A percentile compares a stretch with the other conserved stretches of the same genome.
Evolutionary conservation across 148 eudicot genomes (phyloP).

Genomic region (Simmondsia chinensis): DNA sequence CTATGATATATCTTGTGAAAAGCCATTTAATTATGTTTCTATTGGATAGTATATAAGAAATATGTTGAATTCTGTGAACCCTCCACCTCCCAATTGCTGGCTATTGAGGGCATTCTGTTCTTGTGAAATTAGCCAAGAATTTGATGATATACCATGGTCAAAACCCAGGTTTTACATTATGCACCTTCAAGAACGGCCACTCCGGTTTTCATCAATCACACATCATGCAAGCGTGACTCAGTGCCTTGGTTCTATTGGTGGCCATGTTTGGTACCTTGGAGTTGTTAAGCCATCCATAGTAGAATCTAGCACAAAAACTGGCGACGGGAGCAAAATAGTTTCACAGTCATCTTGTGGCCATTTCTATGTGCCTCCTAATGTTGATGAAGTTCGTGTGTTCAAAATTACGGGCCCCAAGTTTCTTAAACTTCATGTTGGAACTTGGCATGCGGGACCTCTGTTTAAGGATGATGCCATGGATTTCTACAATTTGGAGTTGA

Average conservation of each 20-base stretch:
- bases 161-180: constrained; percentile 75
- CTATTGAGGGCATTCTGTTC: too few species aligned
- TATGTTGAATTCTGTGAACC: too few species aligned
- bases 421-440: constrained; percentile 69
- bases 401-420: constrained; percentile 65
- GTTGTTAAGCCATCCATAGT: constrained; percentile 75
- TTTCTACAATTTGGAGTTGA: constrained; percentile 86
- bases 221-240: constrained; percentile 93
- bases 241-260: constrained; percentile 82
- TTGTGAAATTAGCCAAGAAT: too few species aligned
- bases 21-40: too few species aligned
- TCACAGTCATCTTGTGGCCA: constrained; percentile 60
- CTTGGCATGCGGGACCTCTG: constrained; percentile 98
- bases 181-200: constrained; percentile 52
- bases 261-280: constrained; percentile 81
- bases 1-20: too few species aligned
- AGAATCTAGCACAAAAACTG: constrained; percentile 27
- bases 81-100: too few species aligned
- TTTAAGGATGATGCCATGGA: constrained; percentile 49
- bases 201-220: constrained; percentile 61
- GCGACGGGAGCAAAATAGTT: constrained; percentile 18
- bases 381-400: constrained; percentile 59
- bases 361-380: constrained; percentile 62
- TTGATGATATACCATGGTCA: too few species aligned
- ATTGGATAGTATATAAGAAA: too few species aligned